Base-by-base conservation (phyloP, 129 eudicot genomes). In the Glebionis coronaria region DNA sequence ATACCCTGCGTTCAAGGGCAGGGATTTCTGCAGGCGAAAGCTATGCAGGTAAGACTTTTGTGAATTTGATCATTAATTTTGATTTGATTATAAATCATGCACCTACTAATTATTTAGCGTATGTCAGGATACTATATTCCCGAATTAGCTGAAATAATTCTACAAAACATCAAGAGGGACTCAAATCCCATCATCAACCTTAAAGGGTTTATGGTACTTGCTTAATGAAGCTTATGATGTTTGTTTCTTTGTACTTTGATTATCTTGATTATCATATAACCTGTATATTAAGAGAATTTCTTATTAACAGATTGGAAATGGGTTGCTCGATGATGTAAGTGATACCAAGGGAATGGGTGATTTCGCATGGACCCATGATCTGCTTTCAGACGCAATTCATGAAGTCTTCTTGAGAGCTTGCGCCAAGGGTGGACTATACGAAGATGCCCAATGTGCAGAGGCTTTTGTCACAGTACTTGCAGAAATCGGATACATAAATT, bases 1-100 rank as follows among this genome's bases (percentile, higher is more conserved):
- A 46, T 61, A 35, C 25, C 47, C 25, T 3, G 15, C 8, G 3
- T 61, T 6, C 49, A 61, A 61, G 27, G 65, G 28, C 65, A 61
- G 65, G 49, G 49, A 61, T 7, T 60, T 60, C 65, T 60, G 16
- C 16, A 13, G 65, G 65, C 7, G 65, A 60, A 60, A 9, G n/a
- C 0, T 60, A 60, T 25, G 47, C 47, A 60, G 47, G 65, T 31
- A 7, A 1, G 23, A 56, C 9, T 59, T 27, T n/a, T 12, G 40
- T 6, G 5, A 5, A 31, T 31, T 31, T 31, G 40, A 31, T 31
- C 40, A 6, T 31, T 6, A 31, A 31, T 31, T 1, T 31, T 31
- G 9, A 31, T 31, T 0, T 0, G n/a, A 6, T 31, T 31, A 31
- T 9, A 5, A 31, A 31, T 31, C 7, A 29, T 4, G 38, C 38